These are phyloP conservation scores for Solanum lignicaule DNA, from an alignment of 257 asterid species.

Conservation along the genomic window DNA sequence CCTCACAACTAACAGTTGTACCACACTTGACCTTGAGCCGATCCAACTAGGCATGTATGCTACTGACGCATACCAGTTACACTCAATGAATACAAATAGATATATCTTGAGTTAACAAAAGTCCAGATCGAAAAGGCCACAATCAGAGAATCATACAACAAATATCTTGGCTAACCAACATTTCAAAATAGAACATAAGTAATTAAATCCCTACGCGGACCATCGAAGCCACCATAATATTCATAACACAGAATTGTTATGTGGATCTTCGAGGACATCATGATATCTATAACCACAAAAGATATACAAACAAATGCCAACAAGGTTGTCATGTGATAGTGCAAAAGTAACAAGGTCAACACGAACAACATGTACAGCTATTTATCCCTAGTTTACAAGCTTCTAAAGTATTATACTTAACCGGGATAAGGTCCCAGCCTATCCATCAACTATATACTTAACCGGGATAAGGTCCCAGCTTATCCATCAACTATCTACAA, in stretches of 20 bases:
- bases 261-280: background rate
- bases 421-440: background rate
- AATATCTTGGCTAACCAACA: background rate
- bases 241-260: no score
- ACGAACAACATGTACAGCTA: background rate
- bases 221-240: background rate
- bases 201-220: background rate
- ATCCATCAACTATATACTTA: background rate
- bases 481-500: background rate
- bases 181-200: background rate
- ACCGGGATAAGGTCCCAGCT: background rate
- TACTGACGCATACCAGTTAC: background rate
- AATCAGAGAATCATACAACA: background rate
- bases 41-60: background rate
- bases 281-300: background rate
- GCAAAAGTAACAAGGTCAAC: background rate
- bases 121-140: background rate
- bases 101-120: no score
- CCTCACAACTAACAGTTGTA: no score
- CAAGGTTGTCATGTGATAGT: background rate
- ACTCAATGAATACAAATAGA: no score
- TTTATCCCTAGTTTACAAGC: background rate
- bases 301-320: background rate
- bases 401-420: background rate
- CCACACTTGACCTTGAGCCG: background rate